Evolutionary conservation across 768 basidiomycete genomes (phyloP).

Genomic region (Phanerodontia chrysosporium): DNA sequence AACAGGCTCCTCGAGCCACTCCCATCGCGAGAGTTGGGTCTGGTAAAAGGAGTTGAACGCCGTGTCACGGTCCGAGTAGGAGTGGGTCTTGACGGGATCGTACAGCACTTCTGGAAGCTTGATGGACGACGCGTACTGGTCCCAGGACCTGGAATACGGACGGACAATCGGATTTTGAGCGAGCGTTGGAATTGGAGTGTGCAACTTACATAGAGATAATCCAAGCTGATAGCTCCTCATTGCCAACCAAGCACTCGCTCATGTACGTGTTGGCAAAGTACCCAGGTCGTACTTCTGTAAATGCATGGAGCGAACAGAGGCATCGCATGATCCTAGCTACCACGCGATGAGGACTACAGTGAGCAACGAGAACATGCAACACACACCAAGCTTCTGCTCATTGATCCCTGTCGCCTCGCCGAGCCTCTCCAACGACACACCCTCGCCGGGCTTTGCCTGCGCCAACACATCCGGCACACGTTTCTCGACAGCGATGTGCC

Average conservation of each 20-base stretch:
- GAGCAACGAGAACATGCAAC: not conserved
- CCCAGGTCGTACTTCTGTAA: not conserved
- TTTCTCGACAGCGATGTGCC: not conserved
- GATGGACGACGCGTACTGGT: conserved; percentile 7
- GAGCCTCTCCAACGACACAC: not conserved
- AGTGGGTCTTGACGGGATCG: conserved; percentile 1
- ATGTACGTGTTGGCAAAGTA: conserved; percentile 2
- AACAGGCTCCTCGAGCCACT: conserved; percentile 8
- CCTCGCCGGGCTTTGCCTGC: not conserved
- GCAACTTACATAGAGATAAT: not conserved
- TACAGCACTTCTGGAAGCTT: conserved; percentile 8
- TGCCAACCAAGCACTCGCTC: not conserved
- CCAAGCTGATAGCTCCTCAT: not conserved
- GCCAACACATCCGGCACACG: conserved; percentile 2
- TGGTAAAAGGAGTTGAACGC: conserved; percentile 6
- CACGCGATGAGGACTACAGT: not conserved
- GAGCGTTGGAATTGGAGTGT: not conserved
- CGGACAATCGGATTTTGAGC: not conserved
- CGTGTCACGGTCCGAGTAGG: not conserved
- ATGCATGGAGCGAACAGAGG: not conserved
- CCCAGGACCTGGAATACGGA: not conserved
- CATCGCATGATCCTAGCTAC: not conserved
- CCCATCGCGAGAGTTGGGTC: conserved; percentile 6
- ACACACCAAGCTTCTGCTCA: not conserved
- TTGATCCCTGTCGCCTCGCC: not conserved